A percentile compares a stretch with the other conserved stretches of the same genome.
Conservation (phyloP, 768 basidiomycete genomes). For the Mycena metata region DNA sequence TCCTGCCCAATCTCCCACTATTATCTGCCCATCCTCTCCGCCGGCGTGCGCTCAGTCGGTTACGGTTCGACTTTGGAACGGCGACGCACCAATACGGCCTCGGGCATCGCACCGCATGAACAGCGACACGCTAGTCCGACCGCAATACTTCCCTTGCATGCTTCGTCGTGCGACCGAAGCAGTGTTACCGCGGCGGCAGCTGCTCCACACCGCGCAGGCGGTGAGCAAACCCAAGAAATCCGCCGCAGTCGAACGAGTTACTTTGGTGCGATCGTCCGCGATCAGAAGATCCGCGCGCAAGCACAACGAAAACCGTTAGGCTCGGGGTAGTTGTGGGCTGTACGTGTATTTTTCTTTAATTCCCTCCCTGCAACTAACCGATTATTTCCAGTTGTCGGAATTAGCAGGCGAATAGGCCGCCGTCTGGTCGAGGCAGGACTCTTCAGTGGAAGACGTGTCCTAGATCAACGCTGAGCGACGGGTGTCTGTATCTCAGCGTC, state of each 20-base stretch:
- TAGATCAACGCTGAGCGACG: no score
- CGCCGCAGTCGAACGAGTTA: background rate
- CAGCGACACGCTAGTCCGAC: background rate
- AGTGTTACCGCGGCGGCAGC: background rate
- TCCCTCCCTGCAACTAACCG: no score
- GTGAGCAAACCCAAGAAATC: background rate
- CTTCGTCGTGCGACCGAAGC: background rate
- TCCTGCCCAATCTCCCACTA: background rate
- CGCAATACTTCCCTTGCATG: background rate
- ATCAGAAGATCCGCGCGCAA: slow-evolving; percentile 21
- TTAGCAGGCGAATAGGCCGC: no score
- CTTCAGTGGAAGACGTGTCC: no score
- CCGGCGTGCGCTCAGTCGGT: background rate
- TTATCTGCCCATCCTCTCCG: background rate
- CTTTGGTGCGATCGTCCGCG: slow-evolving; percentile 20
- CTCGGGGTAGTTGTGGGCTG: background rate
- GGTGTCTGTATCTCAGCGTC: no score
- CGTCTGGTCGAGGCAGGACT: no score
- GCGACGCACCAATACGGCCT: background rate
- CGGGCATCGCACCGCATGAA: no score
- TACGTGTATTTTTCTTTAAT: no score
- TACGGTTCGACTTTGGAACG: background rate
- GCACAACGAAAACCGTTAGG: background rate
- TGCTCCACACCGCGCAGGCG: background rate
- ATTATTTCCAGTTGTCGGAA: no score